These are phyloP conservation scores for Penicillium ochrochloron DNA, from an alignment of 495 filamentous ascomycete genomes.

Conservation along the genomic window DNA sequence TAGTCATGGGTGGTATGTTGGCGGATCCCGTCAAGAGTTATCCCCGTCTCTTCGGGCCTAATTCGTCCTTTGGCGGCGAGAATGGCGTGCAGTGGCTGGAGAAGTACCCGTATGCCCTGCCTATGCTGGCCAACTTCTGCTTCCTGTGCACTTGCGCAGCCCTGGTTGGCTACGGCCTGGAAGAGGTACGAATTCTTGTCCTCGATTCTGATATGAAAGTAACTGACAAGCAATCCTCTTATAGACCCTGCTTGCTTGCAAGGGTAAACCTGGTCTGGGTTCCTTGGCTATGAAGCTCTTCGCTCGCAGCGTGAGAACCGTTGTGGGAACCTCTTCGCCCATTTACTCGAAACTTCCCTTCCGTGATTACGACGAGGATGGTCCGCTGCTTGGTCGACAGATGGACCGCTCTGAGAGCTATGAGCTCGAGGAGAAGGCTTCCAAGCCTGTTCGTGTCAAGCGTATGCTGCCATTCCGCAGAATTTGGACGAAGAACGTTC, in stretches of 20 bases:
- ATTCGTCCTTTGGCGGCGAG: constrained; percentile 54
- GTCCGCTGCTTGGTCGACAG: constrained; percentile 36
- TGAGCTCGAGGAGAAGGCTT: constrained; percentile 46
- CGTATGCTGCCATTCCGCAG: constrained; percentile 65
- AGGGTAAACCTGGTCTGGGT: constrained; percentile 50
- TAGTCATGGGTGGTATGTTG: constrained; percentile 70
- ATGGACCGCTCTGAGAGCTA: constrained; percentile 42
- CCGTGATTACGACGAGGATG: constrained; percentile 44
- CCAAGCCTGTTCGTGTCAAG: constrained; percentile 33
- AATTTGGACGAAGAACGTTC: constrained; percentile 81
- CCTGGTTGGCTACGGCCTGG: constrained; percentile 65
- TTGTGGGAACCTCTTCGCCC: constrained; percentile 43
- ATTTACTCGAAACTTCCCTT: constrained; percentile 43
- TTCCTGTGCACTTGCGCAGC: constrained; percentile 63
- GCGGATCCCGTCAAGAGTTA: constrained; percentile 75
- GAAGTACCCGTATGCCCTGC: constrained; percentile 73
- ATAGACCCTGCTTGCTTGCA: constrained; percentile 48
- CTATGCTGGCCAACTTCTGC: constrained; percentile 72
- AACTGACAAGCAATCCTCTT: neutral
- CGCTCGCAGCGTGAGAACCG: constrained; percentile 31
- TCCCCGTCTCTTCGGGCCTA: constrained; percentile 66
- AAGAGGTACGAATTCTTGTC: constrained; percentile 49
- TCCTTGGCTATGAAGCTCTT: constrained; percentile 39
- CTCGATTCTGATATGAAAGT: neutral
- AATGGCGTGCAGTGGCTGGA: constrained; percentile 65